These are phyloP conservation scores for Exophiala dermatitidis DNA, from an alignment of 2,329 filamentous ascomycete genomes.

Conservation along the genomic window DNA sequence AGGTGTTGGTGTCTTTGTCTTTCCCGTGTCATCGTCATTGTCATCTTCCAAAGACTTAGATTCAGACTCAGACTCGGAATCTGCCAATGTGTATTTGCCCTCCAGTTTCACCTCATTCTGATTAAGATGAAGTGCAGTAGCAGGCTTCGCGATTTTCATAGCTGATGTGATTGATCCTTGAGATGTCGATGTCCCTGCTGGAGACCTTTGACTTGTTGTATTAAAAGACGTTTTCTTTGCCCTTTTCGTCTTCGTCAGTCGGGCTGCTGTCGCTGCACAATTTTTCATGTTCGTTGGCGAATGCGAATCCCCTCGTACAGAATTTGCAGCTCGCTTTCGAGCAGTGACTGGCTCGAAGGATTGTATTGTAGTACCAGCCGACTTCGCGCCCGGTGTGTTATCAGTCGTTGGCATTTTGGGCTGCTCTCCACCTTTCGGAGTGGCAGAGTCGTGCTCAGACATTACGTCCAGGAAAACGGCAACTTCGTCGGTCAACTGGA, in stretches of 20 bases:
- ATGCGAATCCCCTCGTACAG: neutral
- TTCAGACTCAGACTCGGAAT: neutral
- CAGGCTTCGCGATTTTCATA: slow-evolving; percentile 22
- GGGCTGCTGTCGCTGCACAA: slow-evolving; percentile 26
- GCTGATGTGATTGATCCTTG: slow-evolving; percentile 19
- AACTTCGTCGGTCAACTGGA: neutral
- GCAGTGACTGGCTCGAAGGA: no score
- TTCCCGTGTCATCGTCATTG: neutral
- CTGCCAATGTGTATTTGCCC: neutral
- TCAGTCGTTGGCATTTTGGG: no score
- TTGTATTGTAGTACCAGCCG: no score
- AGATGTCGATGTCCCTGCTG: neutral
- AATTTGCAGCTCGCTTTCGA: neutral
- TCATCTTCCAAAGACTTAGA: neutral
- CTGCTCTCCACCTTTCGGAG: neutral
- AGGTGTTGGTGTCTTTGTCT: neutral
- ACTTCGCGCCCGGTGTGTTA: no score
- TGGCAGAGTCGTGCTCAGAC: neutral
- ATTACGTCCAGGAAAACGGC: neutral
- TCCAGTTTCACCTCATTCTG: slow-evolving; percentile 5
- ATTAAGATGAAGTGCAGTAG: neutral
- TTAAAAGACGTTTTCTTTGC: slow-evolving; percentile 25
- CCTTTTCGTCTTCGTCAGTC: slow-evolving; percentile 13
- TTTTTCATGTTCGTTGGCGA: slow-evolving; percentile 6
- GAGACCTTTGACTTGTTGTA: slow-evolving; percentile 5